Percentiles rank a stretch among this genome's conserved stretches.
Evolutionary conservation across 2,329 filamentous ascomycete species (phyloP).

Genomic region (Capronia americana): DNA sequence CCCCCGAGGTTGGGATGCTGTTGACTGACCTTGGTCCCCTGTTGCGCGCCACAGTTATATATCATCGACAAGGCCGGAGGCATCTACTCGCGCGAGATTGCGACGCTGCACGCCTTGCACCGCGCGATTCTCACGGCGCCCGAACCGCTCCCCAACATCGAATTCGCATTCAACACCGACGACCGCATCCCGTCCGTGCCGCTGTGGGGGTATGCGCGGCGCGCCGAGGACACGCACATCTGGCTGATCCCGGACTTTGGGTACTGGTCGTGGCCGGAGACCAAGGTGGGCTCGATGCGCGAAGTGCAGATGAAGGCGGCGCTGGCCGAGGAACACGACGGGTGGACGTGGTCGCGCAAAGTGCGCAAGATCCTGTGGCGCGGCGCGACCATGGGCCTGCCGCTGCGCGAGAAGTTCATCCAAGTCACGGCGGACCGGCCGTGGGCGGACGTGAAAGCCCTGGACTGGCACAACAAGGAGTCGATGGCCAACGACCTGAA

Average conservation of each 20-base stretch:
- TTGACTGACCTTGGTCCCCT: slow-evolving; percentile 5
- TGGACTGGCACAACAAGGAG: slow-evolving; percentile 51
- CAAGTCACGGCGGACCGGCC: slow-evolving; percentile 48
- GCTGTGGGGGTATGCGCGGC: slow-evolving; percentile 54
- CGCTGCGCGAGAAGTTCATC: slow-evolving; percentile 50
- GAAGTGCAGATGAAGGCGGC: slow-evolving; percentile 46
- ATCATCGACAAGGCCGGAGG: slow-evolving; percentile 45
- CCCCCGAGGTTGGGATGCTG: background rate
- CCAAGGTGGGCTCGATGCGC: slow-evolving; percentile 53
- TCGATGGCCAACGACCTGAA: slow-evolving; percentile 52
- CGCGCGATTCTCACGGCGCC: slow-evolving; percentile 54
- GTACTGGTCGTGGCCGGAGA: slow-evolving; percentile 61
- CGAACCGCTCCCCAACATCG: slow-evolving; percentile 54
- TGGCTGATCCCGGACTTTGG: slow-evolving; percentile 64
- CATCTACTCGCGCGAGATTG: slow-evolving; percentile 44
- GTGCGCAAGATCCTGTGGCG: slow-evolving; percentile 58
- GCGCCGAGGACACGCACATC: slow-evolving; percentile 47
- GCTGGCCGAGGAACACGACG: slow-evolving; percentile 24
- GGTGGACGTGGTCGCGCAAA: slow-evolving; percentile 44
- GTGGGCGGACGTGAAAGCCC: slow-evolving; percentile 55
- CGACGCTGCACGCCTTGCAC: slow-evolving; percentile 56
- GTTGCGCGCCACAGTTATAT: slow-evolving; percentile 41
- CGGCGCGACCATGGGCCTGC: slow-evolving; percentile 50
- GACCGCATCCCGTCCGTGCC: slow-evolving; percentile 48
- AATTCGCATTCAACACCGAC: slow-evolving; percentile 57